phyloP scores from a whole-genome alignment of 345 rosid genomes.

The Punica granatum region DNA sequence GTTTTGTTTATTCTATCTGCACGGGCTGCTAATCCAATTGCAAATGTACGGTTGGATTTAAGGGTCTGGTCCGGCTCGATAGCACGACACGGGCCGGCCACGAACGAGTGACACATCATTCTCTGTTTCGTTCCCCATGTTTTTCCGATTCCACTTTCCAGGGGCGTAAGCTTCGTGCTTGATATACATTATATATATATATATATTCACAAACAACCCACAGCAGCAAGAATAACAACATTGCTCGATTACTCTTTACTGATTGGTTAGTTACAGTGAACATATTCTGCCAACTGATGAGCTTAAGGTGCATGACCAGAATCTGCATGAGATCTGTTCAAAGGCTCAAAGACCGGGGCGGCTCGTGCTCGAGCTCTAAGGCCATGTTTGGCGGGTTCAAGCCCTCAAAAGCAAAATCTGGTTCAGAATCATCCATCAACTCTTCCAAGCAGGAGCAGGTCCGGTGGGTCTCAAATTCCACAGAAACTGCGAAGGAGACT shows the following conservation, averaged over 20 bases:
- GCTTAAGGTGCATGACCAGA: constrained; percentile 9
- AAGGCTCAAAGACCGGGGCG: not conserved
- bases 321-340: constrained; percentile 3
- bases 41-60: not conserved
- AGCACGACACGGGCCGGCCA: no score
- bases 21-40: not conserved
- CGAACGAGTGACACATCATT: no score
- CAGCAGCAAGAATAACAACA: not conserved
- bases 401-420: constrained; percentile 4
- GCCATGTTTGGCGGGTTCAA: constrained; percentile 5
- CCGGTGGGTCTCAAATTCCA: not conserved
- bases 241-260: not conserved
- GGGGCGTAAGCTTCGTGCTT: not conserved
- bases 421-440: not conserved
- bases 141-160: not conserved
- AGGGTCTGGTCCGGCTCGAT: no score
- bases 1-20: not conserved
- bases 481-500: not conserved
- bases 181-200: no score
- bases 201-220: not conserved
- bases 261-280: not conserved
- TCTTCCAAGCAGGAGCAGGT: constrained; percentile 4
- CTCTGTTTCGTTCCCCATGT: not conserved
- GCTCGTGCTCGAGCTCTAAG: constrained; percentile 2
- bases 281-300: constrained; percentile 1